phyloP scores from a whole-genome alignment of 2,329 filamentous ascomycete genomes.

The Fonsecaea monophora region DNA sequence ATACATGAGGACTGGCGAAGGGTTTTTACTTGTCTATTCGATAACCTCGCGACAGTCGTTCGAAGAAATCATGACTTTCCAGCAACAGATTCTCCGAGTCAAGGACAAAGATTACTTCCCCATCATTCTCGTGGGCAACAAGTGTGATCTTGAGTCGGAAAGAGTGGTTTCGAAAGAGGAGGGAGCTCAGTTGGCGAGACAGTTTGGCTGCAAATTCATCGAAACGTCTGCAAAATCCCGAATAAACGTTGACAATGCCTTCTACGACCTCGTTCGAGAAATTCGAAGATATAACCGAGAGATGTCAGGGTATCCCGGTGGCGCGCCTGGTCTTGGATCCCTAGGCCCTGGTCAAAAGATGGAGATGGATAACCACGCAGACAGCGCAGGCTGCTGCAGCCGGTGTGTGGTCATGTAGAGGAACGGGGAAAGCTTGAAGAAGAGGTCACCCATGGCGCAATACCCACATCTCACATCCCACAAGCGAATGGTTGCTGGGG shows the following conservation, averaged over 20 bases:
- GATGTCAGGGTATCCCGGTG: slow-evolving; percentile 76
- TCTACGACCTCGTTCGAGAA: slow-evolving; percentile 97
- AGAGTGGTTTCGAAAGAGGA: slow-evolving; percentile 92
- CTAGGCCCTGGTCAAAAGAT: slow-evolving; percentile 61
- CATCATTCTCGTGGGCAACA: slow-evolving; percentile 98
- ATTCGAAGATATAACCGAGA: slow-evolving; percentile 99
- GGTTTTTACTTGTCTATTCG: slow-evolving; percentile 96
- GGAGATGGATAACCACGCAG: slow-evolving; percentile 72
- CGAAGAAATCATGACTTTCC: slow-evolving; percentile 97
- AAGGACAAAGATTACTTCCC: slow-evolving; percentile 99
- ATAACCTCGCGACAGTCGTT: slow-evolving; percentile 98
- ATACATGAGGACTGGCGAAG: slow-evolving; percentile 99
- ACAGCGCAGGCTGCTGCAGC: slow-evolving; percentile 74
- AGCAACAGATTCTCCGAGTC: slow-evolving; percentile 96
- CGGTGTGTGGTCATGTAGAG: slow-evolving; percentile 83
- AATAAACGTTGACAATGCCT: slow-evolving; percentile 97
- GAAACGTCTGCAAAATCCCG: slow-evolving; percentile 98
- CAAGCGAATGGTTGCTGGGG: slow-evolving; percentile 20
- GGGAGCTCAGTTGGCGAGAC: slow-evolving; percentile 82
- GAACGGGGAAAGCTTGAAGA: slow-evolving; percentile 11
- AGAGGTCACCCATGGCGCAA: background rate
- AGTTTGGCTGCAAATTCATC: slow-evolving; percentile 97
- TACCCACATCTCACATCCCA: slow-evolving; percentile 3
- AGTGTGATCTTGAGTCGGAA: slow-evolving; percentile 95
- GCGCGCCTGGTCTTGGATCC: slow-evolving; percentile 70